phyloP scores from a whole-genome alignment of 192 early-diverging fungal genomes.

The Gamsiella multidivaricata region DNA sequence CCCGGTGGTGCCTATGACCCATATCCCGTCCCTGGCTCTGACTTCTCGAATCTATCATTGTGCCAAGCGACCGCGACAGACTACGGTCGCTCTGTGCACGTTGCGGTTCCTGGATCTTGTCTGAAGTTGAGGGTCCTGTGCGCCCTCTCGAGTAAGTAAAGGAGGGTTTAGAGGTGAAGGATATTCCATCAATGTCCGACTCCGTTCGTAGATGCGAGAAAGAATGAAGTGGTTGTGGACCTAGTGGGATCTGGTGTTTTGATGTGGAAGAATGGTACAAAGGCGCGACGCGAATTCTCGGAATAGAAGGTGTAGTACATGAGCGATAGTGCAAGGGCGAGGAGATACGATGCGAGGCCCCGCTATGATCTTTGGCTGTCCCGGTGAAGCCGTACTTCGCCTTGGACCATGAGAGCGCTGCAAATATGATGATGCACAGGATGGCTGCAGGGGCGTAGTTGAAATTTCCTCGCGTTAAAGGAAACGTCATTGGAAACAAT shows the following conservation, averaged over 20 bases:
- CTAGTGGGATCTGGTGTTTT: neutral
- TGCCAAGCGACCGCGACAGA: neutral
- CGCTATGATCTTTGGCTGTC: constrained; percentile 24
- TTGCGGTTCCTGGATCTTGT: neutral
- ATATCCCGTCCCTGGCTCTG: neutral
- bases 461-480: constrained; percentile 29
- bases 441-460: constrained; percentile 20
- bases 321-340: neutral
- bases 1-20: neutral
- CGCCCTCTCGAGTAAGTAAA: no score
- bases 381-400: constrained; percentile 34
- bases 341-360: constrained; percentile 6
- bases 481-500: constrained; percentile 32
- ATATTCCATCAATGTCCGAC: no score
- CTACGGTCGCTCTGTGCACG: neutral
- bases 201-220: no score
- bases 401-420: constrained; percentile 28
- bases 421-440: neutral
- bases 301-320: neutral
- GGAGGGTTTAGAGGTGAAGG: no score
- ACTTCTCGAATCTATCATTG: neutral
- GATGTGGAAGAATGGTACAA: neutral
- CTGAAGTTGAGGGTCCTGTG: neutral
- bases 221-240: no score
- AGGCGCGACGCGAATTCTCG: no score